Conservation (phyloP, 2,329 filamentous ascomycete species). For the Periconia digitata region DNA sequence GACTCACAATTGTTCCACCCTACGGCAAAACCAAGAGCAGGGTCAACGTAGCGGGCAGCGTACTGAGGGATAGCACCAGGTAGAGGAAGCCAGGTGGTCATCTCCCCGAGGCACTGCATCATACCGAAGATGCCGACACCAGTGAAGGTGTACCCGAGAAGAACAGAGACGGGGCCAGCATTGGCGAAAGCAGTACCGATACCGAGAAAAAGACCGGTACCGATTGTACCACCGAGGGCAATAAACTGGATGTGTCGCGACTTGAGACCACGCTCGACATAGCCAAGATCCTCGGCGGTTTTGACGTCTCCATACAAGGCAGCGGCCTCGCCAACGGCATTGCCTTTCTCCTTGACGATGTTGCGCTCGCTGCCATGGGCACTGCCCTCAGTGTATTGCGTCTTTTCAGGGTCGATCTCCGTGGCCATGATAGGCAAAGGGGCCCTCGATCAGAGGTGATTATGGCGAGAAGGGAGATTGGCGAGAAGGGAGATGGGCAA, state of each 20-base stretch:
- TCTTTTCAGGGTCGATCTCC: constrained; percentile 22
- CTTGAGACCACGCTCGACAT: constrained; percentile 54
- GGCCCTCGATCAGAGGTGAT: not conserved
- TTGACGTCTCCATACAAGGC: constrained; percentile 53
- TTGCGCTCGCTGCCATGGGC: constrained; percentile 18
- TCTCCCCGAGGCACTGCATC: constrained; percentile 48
- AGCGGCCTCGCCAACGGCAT: constrained; percentile 49
- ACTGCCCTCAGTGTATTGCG: constrained; percentile 21
- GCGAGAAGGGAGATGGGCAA: not conserved
- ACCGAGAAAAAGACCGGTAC: constrained; percentile 40
- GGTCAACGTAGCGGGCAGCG: constrained; percentile 49
- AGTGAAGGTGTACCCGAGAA: constrained; percentile 40
- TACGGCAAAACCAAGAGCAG: constrained; percentile 40
- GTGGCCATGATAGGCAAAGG: constrained; percentile 21
- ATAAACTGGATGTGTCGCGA: constrained; percentile 62
- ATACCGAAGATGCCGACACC: constrained; percentile 40
- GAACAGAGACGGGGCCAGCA: constrained; percentile 37
- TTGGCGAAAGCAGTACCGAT: constrained; percentile 36
- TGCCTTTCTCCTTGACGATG: constrained; percentile 25
- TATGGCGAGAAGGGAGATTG: not conserved
- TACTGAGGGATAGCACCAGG: constrained; percentile 42
- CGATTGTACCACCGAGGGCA: constrained; percentile 60
- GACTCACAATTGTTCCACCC: constrained; percentile 30
- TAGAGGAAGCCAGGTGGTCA: constrained; percentile 46
- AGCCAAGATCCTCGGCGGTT: constrained; percentile 55